A percentile compares a stretch with the other conserved stretches of the same genome.
These are phyloP conservation scores for Plasmodium cynomolgi DNA, from an alignment of 169 alveolate species.

Conservation along the genomic window DNA sequence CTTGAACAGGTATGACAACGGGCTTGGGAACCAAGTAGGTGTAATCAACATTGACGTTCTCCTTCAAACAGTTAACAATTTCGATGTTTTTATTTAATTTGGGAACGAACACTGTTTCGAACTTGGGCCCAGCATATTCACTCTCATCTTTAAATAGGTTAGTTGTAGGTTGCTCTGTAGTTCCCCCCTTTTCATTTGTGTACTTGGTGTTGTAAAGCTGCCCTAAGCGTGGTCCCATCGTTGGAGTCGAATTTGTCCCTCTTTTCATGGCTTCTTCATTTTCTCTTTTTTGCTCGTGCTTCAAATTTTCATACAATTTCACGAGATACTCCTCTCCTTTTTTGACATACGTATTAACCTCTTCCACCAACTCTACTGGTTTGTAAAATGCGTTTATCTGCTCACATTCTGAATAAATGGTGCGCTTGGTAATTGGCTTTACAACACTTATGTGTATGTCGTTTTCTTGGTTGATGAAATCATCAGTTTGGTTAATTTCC, in stretches of 20 bases:
- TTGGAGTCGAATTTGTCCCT: neutral
- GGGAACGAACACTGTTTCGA: slow-evolving; percentile 70
- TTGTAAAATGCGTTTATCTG: slow-evolving; percentile 65
- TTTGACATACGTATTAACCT: slow-evolving; percentile 56
- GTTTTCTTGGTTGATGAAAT: slow-evolving; percentile 55
- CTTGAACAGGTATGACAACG: slow-evolving; percentile 81
- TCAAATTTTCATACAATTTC: slow-evolving; percentile 41
- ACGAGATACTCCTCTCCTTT: slow-evolving; percentile 66
- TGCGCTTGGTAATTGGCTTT: slow-evolving; percentile 53
- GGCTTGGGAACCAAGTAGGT: slow-evolving; percentile 83
- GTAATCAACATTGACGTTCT: slow-evolving; percentile 63
- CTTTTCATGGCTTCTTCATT: neutral
- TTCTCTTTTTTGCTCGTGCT: slow-evolving; percentile 7
- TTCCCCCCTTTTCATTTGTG: neutral
- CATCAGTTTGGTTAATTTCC: slow-evolving; percentile 34
- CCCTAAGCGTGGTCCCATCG: neutral
- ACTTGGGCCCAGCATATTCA: slow-evolving; percentile 14
- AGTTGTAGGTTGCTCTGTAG: neutral
- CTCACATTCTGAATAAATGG: slow-evolving; percentile 29
- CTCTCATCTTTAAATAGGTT: slow-evolving; percentile 33
- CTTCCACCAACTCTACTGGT: slow-evolving; percentile 72
- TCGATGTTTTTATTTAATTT: slow-evolving; percentile 65
- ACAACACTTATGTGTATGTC: slow-evolving; percentile 64
- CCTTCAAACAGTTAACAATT: slow-evolving; percentile 44
- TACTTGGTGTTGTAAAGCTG: neutral